phyloP scores from a whole-genome alignment of 768 basidiomycete genomes.

The button mushroom (Agaricus bisporus) region DNA sequence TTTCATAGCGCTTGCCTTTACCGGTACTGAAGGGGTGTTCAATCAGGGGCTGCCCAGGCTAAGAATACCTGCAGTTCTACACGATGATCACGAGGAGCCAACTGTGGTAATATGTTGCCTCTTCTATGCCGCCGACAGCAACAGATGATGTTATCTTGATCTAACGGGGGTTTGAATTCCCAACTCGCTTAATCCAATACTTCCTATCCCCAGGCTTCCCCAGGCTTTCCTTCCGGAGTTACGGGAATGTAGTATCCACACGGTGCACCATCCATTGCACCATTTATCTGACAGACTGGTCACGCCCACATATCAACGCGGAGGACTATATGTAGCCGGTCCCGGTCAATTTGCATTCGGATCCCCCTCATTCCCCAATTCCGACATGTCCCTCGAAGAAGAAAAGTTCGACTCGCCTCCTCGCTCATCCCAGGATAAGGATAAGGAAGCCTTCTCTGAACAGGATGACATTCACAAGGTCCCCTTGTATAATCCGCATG shows the following conservation, averaged over 20 bases:
- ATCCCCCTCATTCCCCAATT: neutral
- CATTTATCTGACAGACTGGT: neutral
- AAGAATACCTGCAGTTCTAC: neutral
- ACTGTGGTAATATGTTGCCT: neutral
- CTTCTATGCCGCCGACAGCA: neutral
- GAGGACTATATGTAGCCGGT: neutral
- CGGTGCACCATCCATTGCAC: too few species aligned
- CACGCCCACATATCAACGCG: neutral
- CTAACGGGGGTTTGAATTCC: neutral
- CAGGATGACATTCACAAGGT: neutral
- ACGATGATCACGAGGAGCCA: neutral
- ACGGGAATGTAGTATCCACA: too few species aligned
- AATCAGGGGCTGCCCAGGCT: neutral
- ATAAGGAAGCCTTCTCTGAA: neutral
- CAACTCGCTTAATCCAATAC: neutral
- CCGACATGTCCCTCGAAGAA: neutral
- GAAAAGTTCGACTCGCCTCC: neutral
- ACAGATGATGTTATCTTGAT: neutral
- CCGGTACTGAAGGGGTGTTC: too few species aligned
- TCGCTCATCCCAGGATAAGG: neutral
- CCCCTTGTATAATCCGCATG: conserved; percentile 8
- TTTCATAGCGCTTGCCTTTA: too few species aligned
- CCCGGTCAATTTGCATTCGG: neutral
- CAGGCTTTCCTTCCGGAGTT: too few species aligned
- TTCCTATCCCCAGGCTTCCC: too few species aligned